These are phyloP conservation scores for Cryomyces minteri DNA, from an alignment of 495 filamentous ascomycete species.

Conservation along the genomic window DNA sequence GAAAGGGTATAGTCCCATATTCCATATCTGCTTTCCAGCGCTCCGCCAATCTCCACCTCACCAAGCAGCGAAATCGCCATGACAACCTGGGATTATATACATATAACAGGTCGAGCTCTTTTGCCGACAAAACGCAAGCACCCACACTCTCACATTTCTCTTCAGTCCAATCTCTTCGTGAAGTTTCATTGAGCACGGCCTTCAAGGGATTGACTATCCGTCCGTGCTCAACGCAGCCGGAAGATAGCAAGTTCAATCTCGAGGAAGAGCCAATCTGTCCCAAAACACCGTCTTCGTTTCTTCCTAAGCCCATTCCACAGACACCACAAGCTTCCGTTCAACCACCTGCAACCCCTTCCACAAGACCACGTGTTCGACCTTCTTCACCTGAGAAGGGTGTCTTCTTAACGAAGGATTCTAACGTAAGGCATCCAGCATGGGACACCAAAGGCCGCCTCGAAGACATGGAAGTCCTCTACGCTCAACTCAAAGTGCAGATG, in stretches of 20 bases:
- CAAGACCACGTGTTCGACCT: not conserved
- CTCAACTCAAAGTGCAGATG: constrained; percentile 40
- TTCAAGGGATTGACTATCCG: not conserved
- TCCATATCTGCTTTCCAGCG: constrained; percentile 10
- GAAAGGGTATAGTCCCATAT: constrained; percentile 47
- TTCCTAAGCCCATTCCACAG: not conserved
- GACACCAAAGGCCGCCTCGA: constrained; percentile 50
- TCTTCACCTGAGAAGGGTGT: not conserved
- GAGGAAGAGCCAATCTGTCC: not conserved
- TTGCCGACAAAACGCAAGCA: not conserved
- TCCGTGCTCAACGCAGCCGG: not conserved
- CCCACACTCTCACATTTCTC: constrained; percentile 1
- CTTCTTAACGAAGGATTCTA: constrained; percentile 2
- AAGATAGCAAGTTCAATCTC: not conserved
- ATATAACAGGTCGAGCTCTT: not conserved
- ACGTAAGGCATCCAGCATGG: constrained; percentile 38
- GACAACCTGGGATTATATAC: constrained; percentile 2
- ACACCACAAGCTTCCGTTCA: constrained; percentile 1
- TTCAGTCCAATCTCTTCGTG: constrained; percentile 7
- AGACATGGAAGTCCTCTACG: constrained; percentile 43
- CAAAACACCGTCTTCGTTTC: constrained; percentile 2
- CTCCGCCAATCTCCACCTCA: constrained; percentile 5
- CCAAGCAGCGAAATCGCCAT: constrained; percentile 1
- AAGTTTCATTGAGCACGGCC: constrained; percentile 13
- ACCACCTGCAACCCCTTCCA: not conserved